phyloP scores from a whole-genome alignment of 2,329 filamentous ascomycete species.

The Arthrinium puccinioides region DNA sequence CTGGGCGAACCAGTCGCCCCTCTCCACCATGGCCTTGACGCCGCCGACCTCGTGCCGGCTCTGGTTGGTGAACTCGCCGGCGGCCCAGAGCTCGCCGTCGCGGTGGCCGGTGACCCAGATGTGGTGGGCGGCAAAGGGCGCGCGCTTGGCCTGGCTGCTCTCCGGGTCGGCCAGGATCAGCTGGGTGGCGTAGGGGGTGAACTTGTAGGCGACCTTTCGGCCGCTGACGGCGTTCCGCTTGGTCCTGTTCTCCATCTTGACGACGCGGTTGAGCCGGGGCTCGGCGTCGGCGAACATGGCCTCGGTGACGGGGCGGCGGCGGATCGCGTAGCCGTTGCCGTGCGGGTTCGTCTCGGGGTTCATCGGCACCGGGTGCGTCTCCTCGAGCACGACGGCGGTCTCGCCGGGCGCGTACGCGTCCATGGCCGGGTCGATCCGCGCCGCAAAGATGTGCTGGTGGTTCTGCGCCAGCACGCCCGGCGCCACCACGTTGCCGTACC shows the following conservation, averaged over 20 bases:
- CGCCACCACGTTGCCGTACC: slow-evolving; percentile 57
- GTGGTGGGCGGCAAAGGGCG: slow-evolving; percentile 37
- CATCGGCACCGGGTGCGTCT: slow-evolving; percentile 22
- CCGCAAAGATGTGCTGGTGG: slow-evolving; percentile 62
- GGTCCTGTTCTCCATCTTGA: slow-evolving; percentile 40
- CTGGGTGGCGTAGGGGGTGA: slow-evolving; percentile 37
- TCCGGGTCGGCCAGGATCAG: slow-evolving; percentile 37
- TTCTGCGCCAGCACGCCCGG: slow-evolving; percentile 57
- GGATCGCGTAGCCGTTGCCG: slow-evolving; percentile 53
- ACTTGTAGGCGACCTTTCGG: slow-evolving; percentile 42
- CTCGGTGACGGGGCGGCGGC: slow-evolving; percentile 36
- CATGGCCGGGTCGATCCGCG: slow-evolving; percentile 56
- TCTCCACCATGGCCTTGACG: slow-evolving; percentile 36
- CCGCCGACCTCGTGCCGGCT: slow-evolving; percentile 34
- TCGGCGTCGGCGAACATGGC: slow-evolving; percentile 45
- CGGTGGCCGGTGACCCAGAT: slow-evolving; percentile 42
- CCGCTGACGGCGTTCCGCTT: slow-evolving; percentile 40
- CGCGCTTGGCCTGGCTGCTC: slow-evolving; percentile 34
- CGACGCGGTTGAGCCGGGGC: slow-evolving; percentile 40
- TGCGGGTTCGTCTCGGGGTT: slow-evolving; percentile 49
- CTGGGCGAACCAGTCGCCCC: slow-evolving; percentile 38
- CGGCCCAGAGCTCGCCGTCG: slow-evolving; percentile 43
- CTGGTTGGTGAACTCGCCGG: slow-evolving; percentile 45
- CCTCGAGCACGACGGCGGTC: slow-evolving; percentile 22
- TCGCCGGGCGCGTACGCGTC: slow-evolving; percentile 28